A percentile compares a stretch with the other conserved stretches of the same genome.
phyloP scores from a whole-genome alignment of 257 asterid species.

The Leptodermis oblonga region DNA sequence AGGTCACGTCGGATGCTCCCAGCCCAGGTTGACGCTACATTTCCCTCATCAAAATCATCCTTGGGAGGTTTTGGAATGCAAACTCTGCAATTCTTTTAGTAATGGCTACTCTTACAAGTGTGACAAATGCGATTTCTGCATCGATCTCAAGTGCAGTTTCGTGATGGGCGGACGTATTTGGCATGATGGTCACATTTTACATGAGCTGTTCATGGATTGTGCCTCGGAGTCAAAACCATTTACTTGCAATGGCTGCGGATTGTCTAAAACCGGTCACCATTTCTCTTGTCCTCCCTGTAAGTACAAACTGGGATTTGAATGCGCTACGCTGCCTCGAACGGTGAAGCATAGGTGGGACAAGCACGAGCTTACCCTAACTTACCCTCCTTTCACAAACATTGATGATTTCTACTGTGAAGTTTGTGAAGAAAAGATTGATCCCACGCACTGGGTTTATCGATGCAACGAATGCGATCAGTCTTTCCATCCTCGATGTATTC shows the following conservation, averaged over 20 bases:
- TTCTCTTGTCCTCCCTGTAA: background rate
- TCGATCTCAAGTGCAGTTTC: constrained; percentile 1
- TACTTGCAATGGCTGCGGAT: background rate
- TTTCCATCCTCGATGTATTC: constrained; percentile 1
- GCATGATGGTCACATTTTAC: constrained; percentile 1
- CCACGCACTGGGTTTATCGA: background rate
- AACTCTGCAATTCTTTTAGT: background rate
- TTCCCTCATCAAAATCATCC: background rate
- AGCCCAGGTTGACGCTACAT: background rate
- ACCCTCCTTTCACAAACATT: background rate
- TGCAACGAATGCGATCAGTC: constrained; percentile 5
- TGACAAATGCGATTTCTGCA: background rate
- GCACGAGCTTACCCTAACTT: background rate
- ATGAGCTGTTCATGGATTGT: background rate
- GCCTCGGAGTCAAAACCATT: too few species aligned
- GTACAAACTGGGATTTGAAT: background rate
- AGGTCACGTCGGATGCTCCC: background rate
- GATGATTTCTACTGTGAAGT: constrained; percentile 7
- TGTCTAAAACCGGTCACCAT: too few species aligned
- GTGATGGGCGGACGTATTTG: background rate
- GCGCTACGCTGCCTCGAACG: constrained; percentile 1
- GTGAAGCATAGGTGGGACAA: constrained; percentile 5
- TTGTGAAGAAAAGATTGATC: constrained; percentile 10
- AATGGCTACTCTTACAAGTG: constrained; percentile 6
- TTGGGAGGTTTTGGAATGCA: background rate